phyloP scores from a whole-genome alignment of 345 rosid species.

The Syzygium jambos region DNA sequence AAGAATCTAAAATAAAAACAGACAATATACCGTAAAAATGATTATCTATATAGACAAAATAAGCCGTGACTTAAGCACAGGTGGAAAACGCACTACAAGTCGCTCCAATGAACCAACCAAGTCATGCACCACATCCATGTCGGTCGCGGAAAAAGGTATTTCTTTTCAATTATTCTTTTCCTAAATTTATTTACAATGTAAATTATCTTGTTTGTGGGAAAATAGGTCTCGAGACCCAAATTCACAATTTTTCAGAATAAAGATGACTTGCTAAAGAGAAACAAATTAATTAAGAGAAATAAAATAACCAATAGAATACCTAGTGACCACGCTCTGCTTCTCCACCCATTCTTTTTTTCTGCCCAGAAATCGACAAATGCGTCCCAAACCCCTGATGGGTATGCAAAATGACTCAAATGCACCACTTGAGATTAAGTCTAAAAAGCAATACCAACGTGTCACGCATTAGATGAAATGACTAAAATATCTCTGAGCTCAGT shows the following conservation, averaged over 20 bases:
- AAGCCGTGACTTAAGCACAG: not conserved
- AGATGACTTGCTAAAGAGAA: not conserved
- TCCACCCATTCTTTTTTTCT: not conserved
- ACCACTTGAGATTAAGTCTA: not conserved
- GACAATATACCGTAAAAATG: not conserved
- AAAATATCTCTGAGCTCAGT: not conserved
- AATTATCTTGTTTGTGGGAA: not conserved
- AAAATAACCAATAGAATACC: not conserved
- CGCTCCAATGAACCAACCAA: not conserved
- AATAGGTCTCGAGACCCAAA: not conserved
- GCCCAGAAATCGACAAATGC: not conserved
- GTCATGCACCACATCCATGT: not conserved
- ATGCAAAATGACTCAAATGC: not conserved
- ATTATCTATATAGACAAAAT: not conserved
- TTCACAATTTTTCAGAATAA: not conserved
- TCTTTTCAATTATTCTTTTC: not conserved
- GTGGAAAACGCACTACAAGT: not conserved
- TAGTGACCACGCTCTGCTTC: not conserved
- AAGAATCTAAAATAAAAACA: not conserved
- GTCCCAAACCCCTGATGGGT: not conserved
- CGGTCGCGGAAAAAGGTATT: not conserved
- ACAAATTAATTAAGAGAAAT: not conserved
- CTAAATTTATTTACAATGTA: not conserved
- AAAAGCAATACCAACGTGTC: not conserved
- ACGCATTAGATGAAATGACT: not conserved